Percentiles rank a stretch among this genome's conserved stretches.
These are phyloP conservation scores for Coemansia sp. DNA, from an alignment of 192 early-diverging fungal species.

Conservation along the genomic window DNA sequence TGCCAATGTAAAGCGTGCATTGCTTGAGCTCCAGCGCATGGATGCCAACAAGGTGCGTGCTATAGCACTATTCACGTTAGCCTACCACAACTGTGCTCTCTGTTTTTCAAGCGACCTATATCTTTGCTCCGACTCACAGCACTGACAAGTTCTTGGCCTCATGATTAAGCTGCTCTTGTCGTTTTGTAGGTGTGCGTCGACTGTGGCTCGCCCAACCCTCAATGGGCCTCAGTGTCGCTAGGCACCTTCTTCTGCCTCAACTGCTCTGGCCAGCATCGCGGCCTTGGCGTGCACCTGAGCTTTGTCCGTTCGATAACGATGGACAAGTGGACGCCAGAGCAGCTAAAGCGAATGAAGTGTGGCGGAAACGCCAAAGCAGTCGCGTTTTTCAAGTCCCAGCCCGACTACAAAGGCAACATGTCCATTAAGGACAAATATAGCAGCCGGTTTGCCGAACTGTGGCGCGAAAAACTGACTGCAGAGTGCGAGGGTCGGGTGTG, in stretches of 20 bases:
- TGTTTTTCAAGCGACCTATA: not conserved
- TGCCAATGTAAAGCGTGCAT: slow-evolving; percentile 35
- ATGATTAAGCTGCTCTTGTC: not conserved
- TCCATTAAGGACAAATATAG: slow-evolving; percentile 84
- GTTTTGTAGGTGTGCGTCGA: slow-evolving; percentile 76
- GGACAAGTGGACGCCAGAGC: slow-evolving; percentile 97
- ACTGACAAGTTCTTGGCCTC: not conserved
- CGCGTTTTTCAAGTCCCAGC: slow-evolving; percentile 81
- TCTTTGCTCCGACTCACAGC: not conserved
- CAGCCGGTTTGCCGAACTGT: slow-evolving; percentile 78
- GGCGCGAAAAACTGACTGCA: slow-evolving; percentile 86
- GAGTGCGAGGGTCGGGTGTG: slow-evolving; percentile 64
- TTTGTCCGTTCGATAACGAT: slow-evolving; percentile 99
- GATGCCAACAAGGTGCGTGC: slow-evolving; percentile 43
- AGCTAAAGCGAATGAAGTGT: slow-evolving; percentile 89
- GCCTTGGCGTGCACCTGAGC: slow-evolving; percentile 76
- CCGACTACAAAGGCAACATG: slow-evolving; percentile 76
- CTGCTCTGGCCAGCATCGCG: slow-evolving; percentile 89
- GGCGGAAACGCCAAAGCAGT: slow-evolving; percentile 88
- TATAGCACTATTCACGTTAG: not conserved
- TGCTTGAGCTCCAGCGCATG: slow-evolving; percentile 44
- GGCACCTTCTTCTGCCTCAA: slow-evolving; percentile 96
- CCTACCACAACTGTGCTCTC: not conserved
- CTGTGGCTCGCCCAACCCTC: slow-evolving; percentile 80
- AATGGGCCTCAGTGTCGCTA: slow-evolving; percentile 91